These are phyloP conservation scores for Populus tremula DNA, from an alignment of 345 rosid species.

Conservation along the genomic window DNA sequence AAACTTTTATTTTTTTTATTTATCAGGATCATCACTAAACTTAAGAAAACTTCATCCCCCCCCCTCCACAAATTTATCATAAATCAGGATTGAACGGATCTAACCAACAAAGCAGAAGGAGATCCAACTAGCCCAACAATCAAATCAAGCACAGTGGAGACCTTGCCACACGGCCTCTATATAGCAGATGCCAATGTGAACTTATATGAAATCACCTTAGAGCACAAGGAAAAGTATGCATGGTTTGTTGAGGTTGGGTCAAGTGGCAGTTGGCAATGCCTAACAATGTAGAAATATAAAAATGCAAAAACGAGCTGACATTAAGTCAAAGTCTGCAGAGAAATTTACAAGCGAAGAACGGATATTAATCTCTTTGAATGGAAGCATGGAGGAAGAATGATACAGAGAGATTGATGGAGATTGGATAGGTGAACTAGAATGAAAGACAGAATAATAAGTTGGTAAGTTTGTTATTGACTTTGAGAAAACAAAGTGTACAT, in stretches of 20 bases:
- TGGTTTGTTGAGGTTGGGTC: neutral
- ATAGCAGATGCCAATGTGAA: no score
- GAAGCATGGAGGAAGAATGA: neutral
- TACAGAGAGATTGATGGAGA: neutral
- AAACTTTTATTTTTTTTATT: no score
- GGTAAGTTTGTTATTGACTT: conserved; percentile 8
- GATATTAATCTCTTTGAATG: neutral
- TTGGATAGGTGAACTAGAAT: conserved; percentile 5
- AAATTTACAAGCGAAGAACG: neutral
- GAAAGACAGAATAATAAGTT: neutral
- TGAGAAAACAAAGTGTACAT: neutral
- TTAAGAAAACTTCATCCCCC: no score
- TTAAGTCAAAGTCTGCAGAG: neutral
- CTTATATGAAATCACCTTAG: neutral
- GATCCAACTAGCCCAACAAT: neutral
- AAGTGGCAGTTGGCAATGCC: neutral
- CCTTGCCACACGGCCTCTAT: neutral
- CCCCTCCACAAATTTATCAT: no score
- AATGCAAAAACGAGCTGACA: neutral
- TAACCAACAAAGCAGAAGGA: neutral
- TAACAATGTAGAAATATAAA: no score
- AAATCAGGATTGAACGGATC: no score
- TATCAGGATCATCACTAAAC: no score
- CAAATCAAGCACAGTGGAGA: neutral
- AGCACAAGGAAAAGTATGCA: neutral